phyloP scores from a whole-genome alignment of 2,329 filamentous ascomycete genomes.

The Penicillium sp. region DNA sequence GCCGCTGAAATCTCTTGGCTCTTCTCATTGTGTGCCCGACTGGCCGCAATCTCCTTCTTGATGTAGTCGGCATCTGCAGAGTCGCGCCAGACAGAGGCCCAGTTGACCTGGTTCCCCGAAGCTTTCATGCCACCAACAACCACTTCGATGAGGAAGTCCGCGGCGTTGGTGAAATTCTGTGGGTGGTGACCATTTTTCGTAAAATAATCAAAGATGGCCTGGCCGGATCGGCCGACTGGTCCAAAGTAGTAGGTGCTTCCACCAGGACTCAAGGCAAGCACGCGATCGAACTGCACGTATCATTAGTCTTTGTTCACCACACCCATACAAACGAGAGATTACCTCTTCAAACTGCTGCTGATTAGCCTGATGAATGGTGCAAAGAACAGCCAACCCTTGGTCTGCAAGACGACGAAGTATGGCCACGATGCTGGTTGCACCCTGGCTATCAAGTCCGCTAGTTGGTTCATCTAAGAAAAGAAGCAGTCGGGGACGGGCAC shows the following conservation, averaged over 20 bases:
- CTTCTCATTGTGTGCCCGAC: conserved; percentile 50
- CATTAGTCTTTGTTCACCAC: conserved; percentile 13
- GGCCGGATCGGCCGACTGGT: conserved; percentile 61
- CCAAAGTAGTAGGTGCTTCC: conserved; percentile 69
- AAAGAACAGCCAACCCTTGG: conserved; percentile 65
- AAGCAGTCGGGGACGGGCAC: conserved; percentile 62
- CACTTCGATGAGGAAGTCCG: conserved; percentile 61
- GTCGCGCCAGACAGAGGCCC: conserved; percentile 66
- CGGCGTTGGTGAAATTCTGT: conserved; percentile 59
- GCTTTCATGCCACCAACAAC: conserved; percentile 53
- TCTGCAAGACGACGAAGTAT: conserved; percentile 62
- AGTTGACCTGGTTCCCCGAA: conserved; percentile 56
- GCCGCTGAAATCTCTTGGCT: conserved; percentile 21
- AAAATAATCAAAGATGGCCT: conserved; percentile 64
- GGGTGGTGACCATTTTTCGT: conserved; percentile 59
- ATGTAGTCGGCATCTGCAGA: conserved; percentile 59
- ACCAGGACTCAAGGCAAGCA: conserved; percentile 63
- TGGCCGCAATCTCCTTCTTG: conserved; percentile 60
- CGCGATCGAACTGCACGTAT: conserved; percentile 62
- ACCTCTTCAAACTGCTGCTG: conserved; percentile 56
- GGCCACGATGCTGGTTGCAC: conserved; percentile 61
- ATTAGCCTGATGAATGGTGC: conserved; percentile 68
- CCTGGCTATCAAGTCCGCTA: conserved; percentile 62
- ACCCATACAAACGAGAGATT: background rate
- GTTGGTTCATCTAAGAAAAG: conserved; percentile 69